phyloP scores from a whole-genome alignment of 345 rosid genomes.

The Jatropha curcas region DNA sequence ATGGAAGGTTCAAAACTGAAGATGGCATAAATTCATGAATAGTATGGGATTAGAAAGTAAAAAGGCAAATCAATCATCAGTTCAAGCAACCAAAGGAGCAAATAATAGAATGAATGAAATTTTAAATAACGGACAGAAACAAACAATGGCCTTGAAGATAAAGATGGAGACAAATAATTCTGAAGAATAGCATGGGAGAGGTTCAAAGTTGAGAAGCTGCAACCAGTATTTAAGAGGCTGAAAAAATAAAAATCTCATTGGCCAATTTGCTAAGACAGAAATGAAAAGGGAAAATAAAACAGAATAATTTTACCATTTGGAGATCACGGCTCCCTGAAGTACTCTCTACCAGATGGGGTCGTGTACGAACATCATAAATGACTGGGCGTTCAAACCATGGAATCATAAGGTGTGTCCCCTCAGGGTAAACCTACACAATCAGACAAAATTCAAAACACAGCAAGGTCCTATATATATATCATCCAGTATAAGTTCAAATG shows the following conservation, averaged over 20 bases:
- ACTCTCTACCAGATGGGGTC: constrained; percentile 88
- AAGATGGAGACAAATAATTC: not conserved
- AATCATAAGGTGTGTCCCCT: constrained; percentile 87
- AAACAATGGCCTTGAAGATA: not conserved
- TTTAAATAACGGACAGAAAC: not conserved
- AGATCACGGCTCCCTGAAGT: constrained; percentile 96
- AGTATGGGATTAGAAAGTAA: not conserved
- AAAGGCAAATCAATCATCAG: not conserved
- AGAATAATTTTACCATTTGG: constrained; percentile 61
- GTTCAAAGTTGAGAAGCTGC: not conserved
- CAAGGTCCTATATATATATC: not conserved
- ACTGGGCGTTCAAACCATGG: constrained; percentile 94
- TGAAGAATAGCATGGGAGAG: not conserved
- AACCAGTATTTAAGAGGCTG: not conserved
- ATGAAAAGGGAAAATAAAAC: not conserved
- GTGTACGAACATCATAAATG: constrained; percentile 92
- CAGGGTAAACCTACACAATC: constrained; percentile 73
- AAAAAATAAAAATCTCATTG: not conserved
- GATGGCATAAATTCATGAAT: not conserved
- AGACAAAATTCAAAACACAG: not conserved
- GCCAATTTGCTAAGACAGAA: not conserved
- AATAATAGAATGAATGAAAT: not conserved
- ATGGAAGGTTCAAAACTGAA: not conserved
- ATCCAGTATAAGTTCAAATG: not conserved
- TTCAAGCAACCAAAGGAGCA: not conserved